Evolutionary conservation across 2,329 filamentous ascomycete genomes (phyloP).

Genomic region (Monilinia vaccinii-corymbosi): DNA sequence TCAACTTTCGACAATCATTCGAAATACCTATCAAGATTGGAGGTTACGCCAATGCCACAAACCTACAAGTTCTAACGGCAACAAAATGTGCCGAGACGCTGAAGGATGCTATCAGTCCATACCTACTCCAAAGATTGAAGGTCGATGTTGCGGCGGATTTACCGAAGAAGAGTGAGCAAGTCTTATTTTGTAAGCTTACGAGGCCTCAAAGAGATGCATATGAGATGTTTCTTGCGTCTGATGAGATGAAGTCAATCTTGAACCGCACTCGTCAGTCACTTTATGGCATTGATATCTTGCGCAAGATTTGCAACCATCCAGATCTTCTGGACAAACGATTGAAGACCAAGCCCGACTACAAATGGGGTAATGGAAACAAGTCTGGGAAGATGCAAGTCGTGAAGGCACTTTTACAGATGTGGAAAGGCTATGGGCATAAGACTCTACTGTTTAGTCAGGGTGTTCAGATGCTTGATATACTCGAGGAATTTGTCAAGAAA

Average conservation of each 20-base stretch:
- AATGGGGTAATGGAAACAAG: constrained; percentile 68
- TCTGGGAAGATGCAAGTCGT: constrained; percentile 97
- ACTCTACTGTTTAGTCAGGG: constrained; percentile 89
- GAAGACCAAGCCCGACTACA: constrained; percentile 51
- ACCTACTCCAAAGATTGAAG: constrained; percentile 86
- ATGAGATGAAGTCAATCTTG: constrained; percentile 78
- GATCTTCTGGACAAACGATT: constrained; percentile 64
- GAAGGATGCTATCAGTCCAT: constrained; percentile 89
- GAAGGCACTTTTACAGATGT: constrained; percentile 75
- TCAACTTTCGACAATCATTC: constrained; percentile 84
- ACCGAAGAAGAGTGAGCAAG: constrained; percentile 91
- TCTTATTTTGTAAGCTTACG: constrained; percentile 90
- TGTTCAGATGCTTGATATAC: constrained; percentile 88
- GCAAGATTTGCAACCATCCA: constrained; percentile 97
- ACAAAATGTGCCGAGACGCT: constrained; percentile 89
- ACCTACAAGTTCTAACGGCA: constrained; percentile 87
- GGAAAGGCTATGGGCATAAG: constrained; percentile 81
- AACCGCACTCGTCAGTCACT: constrained; percentile 68
- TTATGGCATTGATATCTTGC: constrained; percentile 81
- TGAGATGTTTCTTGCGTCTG: constrained; percentile 68
- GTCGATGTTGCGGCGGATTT: constrained; percentile 88
- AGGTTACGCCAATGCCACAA: constrained; percentile 90
- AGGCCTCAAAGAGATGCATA: constrained; percentile 71
- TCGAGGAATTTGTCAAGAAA: constrained; percentile 68
- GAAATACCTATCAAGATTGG: constrained; percentile 90